phyloP scores from a whole-genome alignment of 1,284 basidiomycete genomes.

The Phenoliferia sp. region DNA sequence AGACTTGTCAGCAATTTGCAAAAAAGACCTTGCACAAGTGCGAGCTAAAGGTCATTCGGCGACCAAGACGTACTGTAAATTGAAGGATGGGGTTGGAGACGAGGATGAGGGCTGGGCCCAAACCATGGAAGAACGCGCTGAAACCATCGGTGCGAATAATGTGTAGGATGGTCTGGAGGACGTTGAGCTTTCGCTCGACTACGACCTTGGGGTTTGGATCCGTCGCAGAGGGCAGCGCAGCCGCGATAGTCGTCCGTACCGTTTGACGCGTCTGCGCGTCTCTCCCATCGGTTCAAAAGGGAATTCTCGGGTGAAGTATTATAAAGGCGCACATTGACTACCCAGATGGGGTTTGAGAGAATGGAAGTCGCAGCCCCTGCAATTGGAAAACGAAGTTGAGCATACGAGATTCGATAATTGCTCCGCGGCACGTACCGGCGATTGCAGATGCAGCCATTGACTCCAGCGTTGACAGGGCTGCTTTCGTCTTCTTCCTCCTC shows the following conservation, averaged over 20 bases:
- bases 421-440: slow-evolving; percentile 56
- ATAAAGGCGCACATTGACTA: slow-evolving; percentile 39
- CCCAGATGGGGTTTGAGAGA: slow-evolving; percentile 87
- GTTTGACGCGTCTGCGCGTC: slow-evolving; percentile 62
- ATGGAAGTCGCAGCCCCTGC: slow-evolving; percentile 83
- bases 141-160: slow-evolving; percentile 75
- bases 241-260: slow-evolving; percentile 38
- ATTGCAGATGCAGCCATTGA: slow-evolving; percentile 86
- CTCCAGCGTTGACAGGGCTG: slow-evolving; percentile 73
- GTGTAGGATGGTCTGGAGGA: slow-evolving; percentile 62
- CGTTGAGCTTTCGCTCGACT: slow-evolving; percentile 27
- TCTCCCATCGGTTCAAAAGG: background rate
- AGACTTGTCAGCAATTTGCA: slow-evolving; percentile 59
- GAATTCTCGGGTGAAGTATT: background rate
- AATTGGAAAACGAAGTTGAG: background rate
- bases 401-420: no score
- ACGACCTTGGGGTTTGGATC: slow-evolving; percentile 22
- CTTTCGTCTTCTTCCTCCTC: slow-evolving; percentile 20
- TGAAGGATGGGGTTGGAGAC: slow-evolving; percentile 92
- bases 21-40: background rate
- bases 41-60: no score
- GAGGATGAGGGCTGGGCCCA: slow-evolving; percentile 86
- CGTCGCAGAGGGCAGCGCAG: slow-evolving; percentile 10
- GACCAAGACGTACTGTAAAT: slow-evolving; percentile 42
- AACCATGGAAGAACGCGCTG: slow-evolving; percentile 85